phyloP scores from a whole-genome alignment of 1,139 yeast species.

The Debaryomyces fabryi region DNA sequence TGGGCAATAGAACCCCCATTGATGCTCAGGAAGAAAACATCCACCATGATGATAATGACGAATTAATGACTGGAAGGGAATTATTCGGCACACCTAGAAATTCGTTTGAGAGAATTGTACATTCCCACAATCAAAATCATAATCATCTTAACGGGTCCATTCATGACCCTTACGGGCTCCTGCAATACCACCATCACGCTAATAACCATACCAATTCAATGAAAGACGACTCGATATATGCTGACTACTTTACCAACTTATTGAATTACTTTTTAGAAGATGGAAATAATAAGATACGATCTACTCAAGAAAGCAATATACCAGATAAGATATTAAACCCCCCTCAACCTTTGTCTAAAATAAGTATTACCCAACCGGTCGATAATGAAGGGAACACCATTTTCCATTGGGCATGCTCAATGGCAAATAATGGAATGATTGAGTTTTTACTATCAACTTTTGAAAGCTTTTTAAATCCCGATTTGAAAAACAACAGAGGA shows the following conservation, averaged over 20 bases:
- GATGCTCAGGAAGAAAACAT: conserved; percentile 6
- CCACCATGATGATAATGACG: conserved; percentile 29
- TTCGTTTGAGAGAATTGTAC: conserved; percentile 39
- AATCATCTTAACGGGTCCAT: conserved; percentile 12
- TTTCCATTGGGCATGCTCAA: conserved; percentile 93
- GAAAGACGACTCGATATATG: conserved; percentile 29
- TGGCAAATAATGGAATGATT: conserved; percentile 77
- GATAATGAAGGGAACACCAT: conserved; percentile 95
- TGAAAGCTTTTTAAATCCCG: conserved; percentile 57
- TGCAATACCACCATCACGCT: conserved; percentile 28
- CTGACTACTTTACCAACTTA: conserved; percentile 41
- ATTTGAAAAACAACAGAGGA: conserved; percentile 64
- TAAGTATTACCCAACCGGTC: conserved; percentile 78
- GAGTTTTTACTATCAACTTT: conserved; percentile 64
- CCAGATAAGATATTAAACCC: conserved; percentile 42
- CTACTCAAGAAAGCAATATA: conserved; percentile 18
- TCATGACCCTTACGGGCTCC: conserved; percentile 28
- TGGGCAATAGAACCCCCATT: conserved; percentile 14
- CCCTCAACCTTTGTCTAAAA: conserved; percentile 45
- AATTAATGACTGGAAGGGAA: conserved; percentile 44
- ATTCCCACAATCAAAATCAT: conserved; percentile 12
- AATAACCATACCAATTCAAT: conserved; percentile 18
- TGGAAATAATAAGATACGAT: conserved; percentile 19
- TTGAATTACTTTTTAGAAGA: conserved; percentile 46
- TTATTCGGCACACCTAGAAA: conserved; percentile 48